Evolutionary conservation across 441 rosid species (phyloP).

Genomic region (Eutrema salsugineum): DNA sequence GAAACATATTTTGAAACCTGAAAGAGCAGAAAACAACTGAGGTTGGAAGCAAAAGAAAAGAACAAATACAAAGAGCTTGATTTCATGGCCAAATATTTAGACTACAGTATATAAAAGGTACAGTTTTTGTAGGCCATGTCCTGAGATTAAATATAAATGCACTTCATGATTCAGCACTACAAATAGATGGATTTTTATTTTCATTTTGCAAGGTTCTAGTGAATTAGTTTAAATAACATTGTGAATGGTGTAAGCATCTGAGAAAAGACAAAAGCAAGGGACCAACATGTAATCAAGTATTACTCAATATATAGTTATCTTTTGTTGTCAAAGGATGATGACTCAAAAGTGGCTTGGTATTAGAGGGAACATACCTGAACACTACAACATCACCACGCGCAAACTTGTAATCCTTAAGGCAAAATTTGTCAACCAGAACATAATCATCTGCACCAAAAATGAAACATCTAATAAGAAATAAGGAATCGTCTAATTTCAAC

Average conservation of each 20-base stretch:
- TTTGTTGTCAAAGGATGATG: not conserved
- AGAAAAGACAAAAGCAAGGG: not conserved
- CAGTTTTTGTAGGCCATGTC: not conserved
- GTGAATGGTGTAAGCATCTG: not conserved
- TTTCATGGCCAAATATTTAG: not conserved
- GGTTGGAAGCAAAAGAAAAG: not conserved
- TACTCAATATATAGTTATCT: not conserved
- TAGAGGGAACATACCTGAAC: conserved; percentile 44
- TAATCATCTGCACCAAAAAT: conserved; percentile 40
- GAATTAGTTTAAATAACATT: not conserved
- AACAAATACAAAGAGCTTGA: not conserved
- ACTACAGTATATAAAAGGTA: not conserved
- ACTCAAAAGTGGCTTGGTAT: not conserved
- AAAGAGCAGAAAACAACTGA: not conserved
- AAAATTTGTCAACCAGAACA: conserved; percentile 73
- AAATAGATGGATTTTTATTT: not conserved
- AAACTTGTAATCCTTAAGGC: conserved; percentile 67
- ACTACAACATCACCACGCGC: conserved; percentile 76
- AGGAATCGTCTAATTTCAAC: not conserved
- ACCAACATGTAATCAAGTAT: not conserved
- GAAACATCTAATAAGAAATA: not conserved
- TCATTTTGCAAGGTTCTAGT: not conserved
- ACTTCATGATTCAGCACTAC: not conserved
- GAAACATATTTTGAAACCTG: not conserved
- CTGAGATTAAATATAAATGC: not conserved